Evolutionary conservation across 257 asterid species (phyloP), one percentile per base, ranked within the genome.

Genomic region (Nicotiana sylvestris): DNA sequence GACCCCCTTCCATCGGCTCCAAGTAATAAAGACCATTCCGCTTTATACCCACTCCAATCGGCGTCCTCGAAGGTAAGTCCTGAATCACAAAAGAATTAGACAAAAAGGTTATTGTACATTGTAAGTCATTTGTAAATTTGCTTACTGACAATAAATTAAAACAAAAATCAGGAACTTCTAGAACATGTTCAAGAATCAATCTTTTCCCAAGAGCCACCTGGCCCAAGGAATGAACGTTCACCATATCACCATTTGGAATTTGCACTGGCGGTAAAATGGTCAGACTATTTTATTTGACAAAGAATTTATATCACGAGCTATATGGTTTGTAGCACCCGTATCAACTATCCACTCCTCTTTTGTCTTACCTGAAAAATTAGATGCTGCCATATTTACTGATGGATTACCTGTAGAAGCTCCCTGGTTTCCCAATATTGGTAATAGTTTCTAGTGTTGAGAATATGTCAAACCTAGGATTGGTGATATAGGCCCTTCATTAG

Each of bases 11-110:
- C 12, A 15, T n/a, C 8, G 21, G 5, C n/a, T 21, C 21, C 15
- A 80, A 16, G 46, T 39, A 80, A 29, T 80, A 80, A 1, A 79
- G 37, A 4, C 86, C 86, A 65, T 81, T 13, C 29, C 15, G 15
- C 15, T 5, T n/a, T n/a, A 35, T 81, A 39, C 83, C 86, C 81
- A 9, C 9, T 25, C 85, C 81, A 83, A 86, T 64, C 66, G 4
- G 37, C 58, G 9, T 85, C 84, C 17, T 82, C 43, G n/a, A 35
- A 70, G 2, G 30, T 16, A 15, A 21, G 83, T 76, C 88, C 4
- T 74, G 81, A 51, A 81, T 60, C 6, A 84, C 33, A 80, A 57
- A 70, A 68, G 7, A 84, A 49, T 60, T 2, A 1, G 37, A 5
- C 7, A 4, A 43, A 70, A 49, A 72, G 21, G 25, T 70, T 15